phyloP scores from a whole-genome alignment of 1,284 basidiomycete genomes.

The Chiua sp. region DNA sequence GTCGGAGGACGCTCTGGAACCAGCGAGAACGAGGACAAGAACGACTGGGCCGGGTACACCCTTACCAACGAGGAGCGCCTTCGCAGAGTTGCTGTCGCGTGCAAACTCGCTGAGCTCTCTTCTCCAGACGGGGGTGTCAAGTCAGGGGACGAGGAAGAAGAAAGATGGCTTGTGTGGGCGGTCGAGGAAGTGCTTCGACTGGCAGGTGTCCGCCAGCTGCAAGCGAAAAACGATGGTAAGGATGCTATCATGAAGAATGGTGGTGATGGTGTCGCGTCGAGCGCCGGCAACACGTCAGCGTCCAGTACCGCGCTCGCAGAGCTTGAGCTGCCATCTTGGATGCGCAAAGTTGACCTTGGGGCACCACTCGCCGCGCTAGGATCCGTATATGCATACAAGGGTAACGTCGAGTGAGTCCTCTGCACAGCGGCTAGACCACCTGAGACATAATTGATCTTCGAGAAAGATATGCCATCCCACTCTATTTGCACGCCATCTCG shows the following conservation, averaged over 20 bases:
- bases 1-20: background rate
- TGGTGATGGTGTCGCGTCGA: background rate
- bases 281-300: background rate
- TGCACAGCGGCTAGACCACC: no score
- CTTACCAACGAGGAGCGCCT: conserved; percentile 54
- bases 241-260: no score
- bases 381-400: conserved; percentile 61
- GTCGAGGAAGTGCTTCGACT: conserved; percentile 63
- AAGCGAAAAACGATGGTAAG: background rate
- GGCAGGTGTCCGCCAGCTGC: conserved; percentile 27
- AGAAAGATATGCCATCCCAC: conserved; percentile 63
- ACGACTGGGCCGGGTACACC: conserved; percentile 30
- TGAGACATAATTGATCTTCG: background rate
- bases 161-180: conserved; percentile 64
- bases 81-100: conserved; percentile 66
- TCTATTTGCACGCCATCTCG: conserved; percentile 70
- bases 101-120: conserved; percentile 69
- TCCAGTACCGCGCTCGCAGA: conserved; percentile 46
- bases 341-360: conserved; percentile 61
- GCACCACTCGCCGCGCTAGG: conserved; percentile 73
- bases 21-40: background rate
- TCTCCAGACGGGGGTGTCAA: conserved; percentile 27
- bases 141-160: conserved; percentile 51
- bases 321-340: conserved; percentile 68
- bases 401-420: conserved; percentile 62